These are phyloP conservation scores for Dactylonectria macrodidyma DNA, from an alignment of 2,329 filamentous ascomycete species.

Conservation along the genomic window DNA sequence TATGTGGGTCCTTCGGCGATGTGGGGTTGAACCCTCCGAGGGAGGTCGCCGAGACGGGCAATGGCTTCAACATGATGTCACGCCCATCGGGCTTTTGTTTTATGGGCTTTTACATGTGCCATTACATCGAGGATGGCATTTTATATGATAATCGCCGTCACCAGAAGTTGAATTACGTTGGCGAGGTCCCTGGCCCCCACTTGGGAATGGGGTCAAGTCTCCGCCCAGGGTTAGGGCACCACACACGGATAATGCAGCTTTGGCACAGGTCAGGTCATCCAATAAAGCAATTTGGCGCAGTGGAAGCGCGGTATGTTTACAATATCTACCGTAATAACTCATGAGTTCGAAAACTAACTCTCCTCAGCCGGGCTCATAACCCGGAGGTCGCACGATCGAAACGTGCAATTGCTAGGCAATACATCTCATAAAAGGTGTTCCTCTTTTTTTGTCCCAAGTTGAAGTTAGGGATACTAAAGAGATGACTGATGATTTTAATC, in stretches of 20 bases:
- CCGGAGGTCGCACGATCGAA: slow-evolving; percentile 33
- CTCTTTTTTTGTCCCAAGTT: not conserved
- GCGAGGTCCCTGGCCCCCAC: too few species aligned
- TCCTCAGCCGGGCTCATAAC: slow-evolving; percentile 30
- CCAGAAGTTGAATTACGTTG: too few species aligned
- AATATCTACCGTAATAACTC: not conserved
- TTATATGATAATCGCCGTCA: too few species aligned
- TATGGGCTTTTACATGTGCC: too few species aligned
- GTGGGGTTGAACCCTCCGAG: not conserved
- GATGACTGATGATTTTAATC: too few species aligned
- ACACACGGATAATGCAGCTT: not conserved
- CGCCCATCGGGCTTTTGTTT: not conserved
- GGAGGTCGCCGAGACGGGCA: not conserved
- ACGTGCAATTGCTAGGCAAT: slow-evolving; percentile 27
- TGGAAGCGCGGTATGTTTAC: slow-evolving; percentile 27
- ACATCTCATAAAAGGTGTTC: not conserved
- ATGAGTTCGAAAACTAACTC: slow-evolving; percentile 6
- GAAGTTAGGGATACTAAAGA: too few species aligned
- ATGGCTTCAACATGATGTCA: not conserved
- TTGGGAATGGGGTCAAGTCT: too few species aligned
- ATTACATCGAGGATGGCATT: too few species aligned
- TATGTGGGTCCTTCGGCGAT: not conserved
- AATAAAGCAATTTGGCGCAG: slow-evolving; percentile 24
- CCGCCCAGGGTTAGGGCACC: not conserved
- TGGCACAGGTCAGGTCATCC: not conserved